phyloP scores from a whole-genome alignment of 2,329 filamentous ascomycete genomes.

The Fusarium torulosum region DNA sequence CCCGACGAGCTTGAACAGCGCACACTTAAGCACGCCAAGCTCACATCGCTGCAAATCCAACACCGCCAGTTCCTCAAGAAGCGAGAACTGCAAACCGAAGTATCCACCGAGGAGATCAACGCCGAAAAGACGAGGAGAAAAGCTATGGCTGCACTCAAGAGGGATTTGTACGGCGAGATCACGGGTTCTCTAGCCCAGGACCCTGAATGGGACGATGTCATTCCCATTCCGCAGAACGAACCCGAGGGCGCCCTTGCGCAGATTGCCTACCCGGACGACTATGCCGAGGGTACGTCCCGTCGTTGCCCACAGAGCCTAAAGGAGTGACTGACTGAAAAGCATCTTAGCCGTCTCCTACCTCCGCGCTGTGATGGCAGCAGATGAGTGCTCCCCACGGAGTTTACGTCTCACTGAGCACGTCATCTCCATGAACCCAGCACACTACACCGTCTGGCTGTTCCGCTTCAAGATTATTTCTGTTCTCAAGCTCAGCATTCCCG shows the following conservation, averaged over 20 bases:
- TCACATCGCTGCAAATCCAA: conserved; percentile 59
- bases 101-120: conserved; percentile 56
- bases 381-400: conserved; percentile 84
- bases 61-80: conserved; percentile 60
- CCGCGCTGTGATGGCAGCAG: conserved; percentile 88
- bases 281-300: conserved; percentile 75
- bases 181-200: conserved; percentile 66
- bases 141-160: conserved; percentile 64
- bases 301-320: conserved; percentile 18
- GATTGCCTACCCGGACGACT: conserved; percentile 91
- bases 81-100: conserved; percentile 47
- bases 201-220: conserved; percentile 85
- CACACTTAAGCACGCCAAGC: conserved; percentile 56
- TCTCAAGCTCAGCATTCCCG: conserved; percentile 72
- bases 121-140: conserved; percentile 61
- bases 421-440: conserved; percentile 92
- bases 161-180: conserved; percentile 66
- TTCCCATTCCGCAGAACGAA: conserved; percentile 86
- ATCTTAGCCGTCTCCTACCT: conserved; percentile 85
- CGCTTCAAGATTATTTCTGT: conserved; percentile 82
- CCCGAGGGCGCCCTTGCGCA: conserved; percentile 87
- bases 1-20: conserved; percentile 61
- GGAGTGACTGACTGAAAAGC: conserved; percentile 40
- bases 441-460: conserved; percentile 99
- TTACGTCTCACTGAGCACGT: conserved; percentile 88